Evolutionary conservation across 108 stramenopile genomes (phyloP).

Genomic region (Epithemia pelagica): DNA sequence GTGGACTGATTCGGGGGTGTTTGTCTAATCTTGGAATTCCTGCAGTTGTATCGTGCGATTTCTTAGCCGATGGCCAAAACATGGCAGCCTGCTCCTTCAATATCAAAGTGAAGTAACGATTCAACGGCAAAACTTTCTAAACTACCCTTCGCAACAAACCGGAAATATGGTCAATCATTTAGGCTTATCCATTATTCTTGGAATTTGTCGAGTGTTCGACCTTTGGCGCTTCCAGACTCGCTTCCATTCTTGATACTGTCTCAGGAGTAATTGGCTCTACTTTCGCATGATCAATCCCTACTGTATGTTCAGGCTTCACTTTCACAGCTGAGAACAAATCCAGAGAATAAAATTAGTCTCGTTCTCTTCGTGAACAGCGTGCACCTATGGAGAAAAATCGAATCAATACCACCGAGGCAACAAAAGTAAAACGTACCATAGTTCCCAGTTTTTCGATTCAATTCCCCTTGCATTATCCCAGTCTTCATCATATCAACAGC

Average conservation of each 20-base stretch:
- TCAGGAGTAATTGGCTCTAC: slow-evolving; percentile 73
- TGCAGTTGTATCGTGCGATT: slow-evolving; percentile 86
- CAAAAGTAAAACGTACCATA: slow-evolving; percentile 37
- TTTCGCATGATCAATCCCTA: slow-evolving; percentile 43
- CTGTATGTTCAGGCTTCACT: slow-evolving; percentile 58
- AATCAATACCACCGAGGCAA: slow-evolving; percentile 1
- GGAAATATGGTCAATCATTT: too few species aligned
- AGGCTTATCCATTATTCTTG: too few species aligned
- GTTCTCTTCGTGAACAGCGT: too few species aligned
- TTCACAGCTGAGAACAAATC: slow-evolving; percentile 52
- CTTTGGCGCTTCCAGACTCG: neutral
- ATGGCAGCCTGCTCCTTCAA: slow-evolving; percentile 90
- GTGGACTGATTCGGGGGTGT: slow-evolving; percentile 86
- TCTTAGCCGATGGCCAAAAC: slow-evolving; percentile 82
- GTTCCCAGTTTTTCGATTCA: slow-evolving; percentile 59
- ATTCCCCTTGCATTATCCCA: slow-evolving; percentile 70
- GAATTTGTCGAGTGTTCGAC: neutral
- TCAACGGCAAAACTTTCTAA: too few species aligned
- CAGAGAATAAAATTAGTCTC: too few species aligned
- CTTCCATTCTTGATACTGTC: slow-evolving; percentile 23
- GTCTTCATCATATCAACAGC: slow-evolving; percentile 77
- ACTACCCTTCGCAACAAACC: too few species aligned
- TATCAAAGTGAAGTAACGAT: slow-evolving; percentile 78
- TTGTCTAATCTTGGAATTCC: slow-evolving; percentile 83
- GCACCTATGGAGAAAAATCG: neutral